A percentile compares a stretch with the other conserved stretches of the same genome.
phyloP scores from a whole-genome alignment of 2,329 filamentous ascomycete species.

The Nectriaceae sp. region DNA sequence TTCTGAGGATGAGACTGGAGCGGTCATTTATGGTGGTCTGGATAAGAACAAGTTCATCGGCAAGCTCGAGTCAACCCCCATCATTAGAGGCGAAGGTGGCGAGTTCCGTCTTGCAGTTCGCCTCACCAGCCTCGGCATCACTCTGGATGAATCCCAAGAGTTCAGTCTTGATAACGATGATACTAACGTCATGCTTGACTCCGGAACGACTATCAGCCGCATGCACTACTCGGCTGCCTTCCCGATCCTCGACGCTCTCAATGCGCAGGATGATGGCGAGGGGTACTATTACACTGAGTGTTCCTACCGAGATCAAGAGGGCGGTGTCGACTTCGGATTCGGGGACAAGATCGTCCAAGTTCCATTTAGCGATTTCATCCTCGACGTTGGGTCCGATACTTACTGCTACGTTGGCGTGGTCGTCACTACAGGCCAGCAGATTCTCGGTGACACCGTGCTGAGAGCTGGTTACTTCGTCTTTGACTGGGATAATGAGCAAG shows the following conservation, averaged over 20 bases:
- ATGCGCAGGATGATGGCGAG: constrained; percentile 39
- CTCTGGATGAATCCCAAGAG: constrained; percentile 20
- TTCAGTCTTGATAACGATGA: constrained; percentile 33
- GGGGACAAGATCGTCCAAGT: constrained; percentile 43
- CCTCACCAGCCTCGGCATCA: constrained; percentile 35
- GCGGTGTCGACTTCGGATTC: constrained; percentile 53
- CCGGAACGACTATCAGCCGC: constrained; percentile 51
- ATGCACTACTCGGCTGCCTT: constrained; percentile 46
- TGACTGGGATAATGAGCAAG: constrained; percentile 45
- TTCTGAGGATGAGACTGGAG: constrained; percentile 43
- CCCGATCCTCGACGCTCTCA: constrained; percentile 46
- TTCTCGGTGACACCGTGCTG: constrained; percentile 45
- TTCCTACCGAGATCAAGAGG: constrained; percentile 34
- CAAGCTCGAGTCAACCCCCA: constrained; percentile 43
- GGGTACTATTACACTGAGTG: constrained; percentile 51
- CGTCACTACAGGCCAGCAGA: constrained; percentile 43
- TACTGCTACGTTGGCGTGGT: constrained; percentile 46
- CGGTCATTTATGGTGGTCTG: constrained; percentile 55
- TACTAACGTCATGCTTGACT: constrained; percentile 51
- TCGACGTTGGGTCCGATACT: constrained; percentile 39
- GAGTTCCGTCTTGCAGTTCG: constrained; percentile 40
- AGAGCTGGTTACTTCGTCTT: constrained; percentile 49
- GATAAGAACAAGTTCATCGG: constrained; percentile 55
- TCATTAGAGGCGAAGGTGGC: constrained; percentile 39
- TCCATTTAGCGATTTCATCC: constrained; percentile 51